These are phyloP conservation scores for Chrysanthemum makinoi DNA, from an alignment of 129 eudicot species.

Conservation along the genomic window DNA sequence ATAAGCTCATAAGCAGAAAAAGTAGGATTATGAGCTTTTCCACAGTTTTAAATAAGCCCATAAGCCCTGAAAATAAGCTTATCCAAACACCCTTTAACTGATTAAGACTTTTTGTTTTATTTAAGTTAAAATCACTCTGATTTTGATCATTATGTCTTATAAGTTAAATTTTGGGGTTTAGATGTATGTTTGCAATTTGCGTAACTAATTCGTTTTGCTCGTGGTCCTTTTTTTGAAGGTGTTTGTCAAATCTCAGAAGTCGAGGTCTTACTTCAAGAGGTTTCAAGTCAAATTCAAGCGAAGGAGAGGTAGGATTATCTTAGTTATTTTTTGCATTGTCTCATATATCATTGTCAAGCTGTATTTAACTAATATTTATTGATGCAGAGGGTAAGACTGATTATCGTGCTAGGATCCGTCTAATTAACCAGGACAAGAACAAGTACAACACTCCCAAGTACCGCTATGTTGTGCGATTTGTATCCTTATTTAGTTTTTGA, in stretches of 20 bases:
- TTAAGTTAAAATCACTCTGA: too few relatives aligned
- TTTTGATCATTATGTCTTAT: too few relatives aligned
- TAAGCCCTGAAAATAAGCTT: too few relatives aligned
- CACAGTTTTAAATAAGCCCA: too few relatives aligned
- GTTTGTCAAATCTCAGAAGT: conserved; percentile 42
- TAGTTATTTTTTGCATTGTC: background rate
- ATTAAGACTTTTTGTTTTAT: too few relatives aligned
- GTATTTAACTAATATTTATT: background rate
- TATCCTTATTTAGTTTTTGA: conserved; percentile 23
- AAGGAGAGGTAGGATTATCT: conserved; percentile 42
- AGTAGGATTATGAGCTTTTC: too few relatives aligned
- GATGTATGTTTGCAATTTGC: conserved; percentile 9
- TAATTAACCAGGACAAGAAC: conserved; percentile 51
- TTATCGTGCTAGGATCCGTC: conserved; percentile 49
- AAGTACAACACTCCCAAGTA: conserved; percentile 53
- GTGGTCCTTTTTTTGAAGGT: conserved; percentile 11
- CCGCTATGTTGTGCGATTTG: conserved; percentile 52
- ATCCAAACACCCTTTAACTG: too few relatives aligned
- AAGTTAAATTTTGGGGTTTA: too few relatives aligned
- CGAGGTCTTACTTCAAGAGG: conserved; percentile 47
- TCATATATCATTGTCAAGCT: background rate
- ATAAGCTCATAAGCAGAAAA: too few relatives aligned
- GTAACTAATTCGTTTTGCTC: background rate
- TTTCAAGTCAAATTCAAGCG: conserved; percentile 54
- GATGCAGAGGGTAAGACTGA: conserved; percentile 54